phyloP scores from a whole-genome alignment of 2,329 filamentous ascomycete genomes.

The Phaeophleospora eucalypticola region DNA sequence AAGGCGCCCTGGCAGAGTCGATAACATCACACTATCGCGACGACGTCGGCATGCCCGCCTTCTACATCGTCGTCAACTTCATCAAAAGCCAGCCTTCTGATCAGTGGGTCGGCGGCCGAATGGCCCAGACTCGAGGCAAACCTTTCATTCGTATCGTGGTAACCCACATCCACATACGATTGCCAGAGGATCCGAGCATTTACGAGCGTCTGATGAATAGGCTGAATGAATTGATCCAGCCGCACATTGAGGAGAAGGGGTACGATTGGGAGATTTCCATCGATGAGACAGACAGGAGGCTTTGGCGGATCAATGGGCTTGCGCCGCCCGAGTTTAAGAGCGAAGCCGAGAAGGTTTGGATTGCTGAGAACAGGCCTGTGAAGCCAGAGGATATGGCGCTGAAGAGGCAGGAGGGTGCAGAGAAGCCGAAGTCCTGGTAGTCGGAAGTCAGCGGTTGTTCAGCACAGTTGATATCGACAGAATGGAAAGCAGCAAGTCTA shows the following conservation, averaged over 20 bases:
- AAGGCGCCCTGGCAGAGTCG: slow-evolving; percentile 32
- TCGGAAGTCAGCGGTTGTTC: no score
- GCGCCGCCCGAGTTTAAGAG: slow-evolving; percentile 23
- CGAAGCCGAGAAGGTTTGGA: slow-evolving; percentile 30
- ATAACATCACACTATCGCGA: slow-evolving; percentile 42
- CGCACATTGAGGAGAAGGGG: slow-evolving; percentile 39
- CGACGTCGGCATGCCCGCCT: slow-evolving; percentile 39
- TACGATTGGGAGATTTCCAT: slow-evolving; percentile 45
- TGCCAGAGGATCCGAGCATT: slow-evolving; percentile 14
- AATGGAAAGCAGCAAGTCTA: no score
- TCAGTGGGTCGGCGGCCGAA: slow-evolving; percentile 31
- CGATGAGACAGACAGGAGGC: slow-evolving; percentile 39
- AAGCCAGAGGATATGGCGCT: slow-evolving; percentile 14
- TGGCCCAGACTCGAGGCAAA: slow-evolving; percentile 19
- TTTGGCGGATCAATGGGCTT: slow-evolving; percentile 44
- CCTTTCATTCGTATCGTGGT: slow-evolving; percentile 39
- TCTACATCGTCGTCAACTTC: slow-evolving; percentile 45
- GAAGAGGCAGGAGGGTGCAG: no score
- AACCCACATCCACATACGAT: slow-evolving; percentile 32
- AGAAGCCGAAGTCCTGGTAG: no score
- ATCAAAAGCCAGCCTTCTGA: slow-evolving; percentile 27
- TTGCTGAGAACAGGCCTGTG: no score
- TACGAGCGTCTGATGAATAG: slow-evolving; percentile 18
- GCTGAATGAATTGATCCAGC: slow-evolving; percentile 37
- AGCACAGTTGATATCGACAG: no score